These are phyloP conservation scores for Flaveria ramosissima DNA, from an alignment of 129 eudicot genomes.

Conservation along the genomic window DNA sequence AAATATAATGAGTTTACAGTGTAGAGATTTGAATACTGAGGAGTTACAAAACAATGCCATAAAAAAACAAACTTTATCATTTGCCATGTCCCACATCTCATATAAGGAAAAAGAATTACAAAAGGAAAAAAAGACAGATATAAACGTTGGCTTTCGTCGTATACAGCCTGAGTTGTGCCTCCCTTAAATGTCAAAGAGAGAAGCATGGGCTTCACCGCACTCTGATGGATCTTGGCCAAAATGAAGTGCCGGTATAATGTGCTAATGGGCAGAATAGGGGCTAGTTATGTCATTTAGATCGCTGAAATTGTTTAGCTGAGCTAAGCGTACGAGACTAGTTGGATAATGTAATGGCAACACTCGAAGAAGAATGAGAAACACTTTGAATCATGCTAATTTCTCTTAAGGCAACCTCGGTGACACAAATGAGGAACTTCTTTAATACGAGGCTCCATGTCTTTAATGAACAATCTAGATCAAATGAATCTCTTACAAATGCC, in stretches of 20 bases:
- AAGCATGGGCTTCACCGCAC: not conserved
- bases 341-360: not conserved
- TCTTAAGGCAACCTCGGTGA: not conserved
- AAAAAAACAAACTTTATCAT: slow-evolving; percentile 9
- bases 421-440: not conserved
- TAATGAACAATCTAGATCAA: not conserved
- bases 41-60: not conserved
- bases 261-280: not conserved
- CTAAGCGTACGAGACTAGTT: not conserved
- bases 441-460: not conserved
- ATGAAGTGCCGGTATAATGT: not conserved
- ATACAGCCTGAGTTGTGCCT: not conserved
- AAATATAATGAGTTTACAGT: slow-evolving; percentile 10
- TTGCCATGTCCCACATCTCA: slow-evolving; percentile 3
- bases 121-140: not conserved
- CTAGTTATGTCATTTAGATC: not conserved
- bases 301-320: not conserved
- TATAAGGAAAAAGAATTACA: not conserved
- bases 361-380: not conserved
- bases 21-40: not conserved
- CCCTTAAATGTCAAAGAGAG: not conserved
- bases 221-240: not conserved
- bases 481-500: slow-evolving; percentile 5
- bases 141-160: not conserved
- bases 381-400: not conserved